Base-by-base conservation (phyloP, 2,329 filamentous ascomycete species). In the Coniochaeta hoffmannii region DNA sequence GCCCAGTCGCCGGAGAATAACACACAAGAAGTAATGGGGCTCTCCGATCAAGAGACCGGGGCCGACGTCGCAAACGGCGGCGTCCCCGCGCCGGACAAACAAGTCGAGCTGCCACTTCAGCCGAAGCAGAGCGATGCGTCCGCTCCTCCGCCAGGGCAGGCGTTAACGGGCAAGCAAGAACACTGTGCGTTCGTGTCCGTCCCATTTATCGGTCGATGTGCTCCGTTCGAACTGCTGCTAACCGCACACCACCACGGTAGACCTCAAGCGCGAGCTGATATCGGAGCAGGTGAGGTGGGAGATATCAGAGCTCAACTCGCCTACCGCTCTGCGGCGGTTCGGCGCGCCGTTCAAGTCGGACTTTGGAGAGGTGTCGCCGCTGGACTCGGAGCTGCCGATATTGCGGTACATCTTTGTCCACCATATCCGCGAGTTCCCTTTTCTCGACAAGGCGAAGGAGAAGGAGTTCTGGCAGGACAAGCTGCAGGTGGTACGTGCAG, bases 391-490 rank as follows among this genome's bases (percentile, higher is more conserved):
- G 64, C 79, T 99, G 28, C 94, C 94, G 17, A 88, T 99, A 59
- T 78, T 99, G 59, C 85, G 94, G 61, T 97, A 94, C 74, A 96
- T 99, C 66, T 99, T 99, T 68, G 94, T 97, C 55, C 88, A 97
- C 68, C 92, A 97, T 85, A 85, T 99, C 57, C 90, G 94, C 66
- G 95, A 97, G 65, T 99, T 99, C 65, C 94, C 94, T 1, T 99
- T 99, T 68, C 82, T 99, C 60, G 91, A 99, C 72, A 90, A 96
- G 77, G 94, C 94, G 22, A 88, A 85, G 66, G 94, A 99, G 80
- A 96, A 97, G 80, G 94, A 99, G 73, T 99, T 99, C 67, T 99
- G 94, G 94, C 94, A 99, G 74, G 91, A 97, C 69, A 97, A 96
- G 71, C 77, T 99, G 58, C 94, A 99, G 76, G 83, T 92, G 68